Percentiles rank a stretch among this genome's conserved stretches.
Conservation (phyloP, 1,139 yeast species). For the Magnusiomyces fungicola region DNA sequence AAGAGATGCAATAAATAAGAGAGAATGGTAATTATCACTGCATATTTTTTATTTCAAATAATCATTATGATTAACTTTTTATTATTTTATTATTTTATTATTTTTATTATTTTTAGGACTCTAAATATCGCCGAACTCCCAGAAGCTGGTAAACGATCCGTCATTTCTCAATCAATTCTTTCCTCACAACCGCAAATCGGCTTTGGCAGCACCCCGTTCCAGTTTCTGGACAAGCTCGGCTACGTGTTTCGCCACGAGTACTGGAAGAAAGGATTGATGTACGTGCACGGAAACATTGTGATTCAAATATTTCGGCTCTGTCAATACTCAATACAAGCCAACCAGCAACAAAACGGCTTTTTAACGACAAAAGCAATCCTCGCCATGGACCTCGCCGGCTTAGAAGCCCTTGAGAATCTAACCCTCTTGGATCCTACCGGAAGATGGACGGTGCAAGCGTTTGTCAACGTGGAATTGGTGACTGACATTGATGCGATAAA, state of each 20-base stretch:
- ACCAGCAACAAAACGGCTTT: conserved; percentile 4
- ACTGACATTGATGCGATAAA: conserved; percentile 71
- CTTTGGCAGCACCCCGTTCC: conserved; percentile 24
- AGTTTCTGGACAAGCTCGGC: conserved; percentile 59
- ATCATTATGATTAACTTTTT: not conserved
- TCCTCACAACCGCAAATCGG: conserved; percentile 47
- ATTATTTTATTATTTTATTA: no score
- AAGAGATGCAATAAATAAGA: not conserved
- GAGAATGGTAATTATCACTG: not conserved
- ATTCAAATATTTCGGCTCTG: conserved; percentile 47
- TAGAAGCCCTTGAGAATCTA: conserved; percentile 23
- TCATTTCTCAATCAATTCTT: conserved; percentile 58
- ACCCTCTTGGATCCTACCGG: conserved; percentile 49
- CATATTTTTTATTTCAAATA: no score
- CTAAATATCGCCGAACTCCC: conserved; percentile 75
- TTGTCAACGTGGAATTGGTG: conserved; percentile 58
- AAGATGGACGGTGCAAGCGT: conserved; percentile 57
- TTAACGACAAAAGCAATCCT: conserved; percentile 9
- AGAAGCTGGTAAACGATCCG: conserved; percentile 70
- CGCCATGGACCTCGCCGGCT: conserved; percentile 6
- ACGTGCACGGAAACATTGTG: conserved; percentile 56
- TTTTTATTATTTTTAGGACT: conserved; percentile 38
- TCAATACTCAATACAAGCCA: conserved; percentile 8
- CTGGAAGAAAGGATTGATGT: conserved; percentile 58
- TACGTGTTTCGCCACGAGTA: conserved; percentile 60